Percentiles rank a stretch among this genome's conserved stretches.
Evolutionary conservation across 345 rosid genomes (phyloP).

Genomic region (Ailanthus altissimus): DNA sequence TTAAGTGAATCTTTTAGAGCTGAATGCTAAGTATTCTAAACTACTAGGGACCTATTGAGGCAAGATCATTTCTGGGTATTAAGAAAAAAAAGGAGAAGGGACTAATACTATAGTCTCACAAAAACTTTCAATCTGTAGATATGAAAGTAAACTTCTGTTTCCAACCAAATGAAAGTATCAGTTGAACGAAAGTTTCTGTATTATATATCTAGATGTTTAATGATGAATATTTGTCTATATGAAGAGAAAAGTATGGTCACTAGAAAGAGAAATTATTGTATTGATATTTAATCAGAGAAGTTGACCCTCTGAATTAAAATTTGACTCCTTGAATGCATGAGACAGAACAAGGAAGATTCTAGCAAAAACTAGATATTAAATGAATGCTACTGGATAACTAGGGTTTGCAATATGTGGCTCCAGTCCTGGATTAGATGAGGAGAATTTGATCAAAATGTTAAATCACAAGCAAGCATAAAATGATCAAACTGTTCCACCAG

Average conservation of each 20-base stretch:
- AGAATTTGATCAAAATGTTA: neutral
- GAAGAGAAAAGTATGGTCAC: neutral
- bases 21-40: neutral
- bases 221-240: neutral
- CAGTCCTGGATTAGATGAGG: neutral
- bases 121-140: neutral
- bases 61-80: neutral
- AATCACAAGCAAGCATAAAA: neutral
- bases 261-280: neutral
- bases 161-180: neutral
- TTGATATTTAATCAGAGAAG: neutral
- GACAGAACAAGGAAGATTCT: neutral
- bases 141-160: neutral
- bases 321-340: neutral
- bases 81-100: neutral
- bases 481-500: neutral
- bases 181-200: neutral
- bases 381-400: neutral
- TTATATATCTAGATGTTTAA: neutral
- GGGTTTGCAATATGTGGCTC: neutral
- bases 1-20: neutral
- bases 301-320: neutral
- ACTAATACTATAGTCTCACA: neutral
- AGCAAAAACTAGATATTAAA: neutral
- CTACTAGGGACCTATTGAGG: neutral